Evolutionary conservation across 352 stramenopile genomes (phyloP), one percentile per base, ranked within the genome.

Genomic region (Phytophthora pinifolia): DNA sequence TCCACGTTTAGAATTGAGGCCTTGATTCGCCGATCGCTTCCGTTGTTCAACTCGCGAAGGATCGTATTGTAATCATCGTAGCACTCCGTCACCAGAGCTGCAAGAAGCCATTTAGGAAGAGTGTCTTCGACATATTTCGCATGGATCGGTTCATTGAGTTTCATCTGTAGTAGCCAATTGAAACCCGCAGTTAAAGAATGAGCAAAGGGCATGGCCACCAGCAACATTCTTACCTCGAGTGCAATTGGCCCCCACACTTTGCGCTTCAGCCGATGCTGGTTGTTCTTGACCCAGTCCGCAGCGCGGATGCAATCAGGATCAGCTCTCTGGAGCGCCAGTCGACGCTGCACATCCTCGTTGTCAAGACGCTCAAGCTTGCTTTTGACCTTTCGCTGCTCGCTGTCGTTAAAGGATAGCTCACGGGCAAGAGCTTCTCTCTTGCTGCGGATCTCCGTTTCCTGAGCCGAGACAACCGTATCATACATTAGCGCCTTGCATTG

Each of bases 41-140:
- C 68, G 49, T 69, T 78, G 13, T 82, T 85, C 22, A 96, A 37
- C 31, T 89, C 79, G 5, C 66, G 49, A 13, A 94, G 70, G 48
- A 96, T 77, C 3, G 71, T 86, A 51, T 92, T 72, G 57, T 93
- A 94, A 46, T 96, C 86, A 12, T 89, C 79, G 25, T 86, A 75
- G 43, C 82, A 90, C 62, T 96, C 86, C 1, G 73, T 76, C 10
- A 96, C 76, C 15, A 96, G 63, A 4, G 79, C 76, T 15, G 69
- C 74, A 53, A 93, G 71, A 17, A 94, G 65, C 72, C 74, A 94
- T 32, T 88, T 93, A 6, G 85, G 83, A 7, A 96, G 59, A 8
- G 77, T 92, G 41, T 92, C 81, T 65, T 96, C 86, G 4, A 96
- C 64, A 39, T 90, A 96, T 38, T 94, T 89, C 0, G 86, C 84